Evolutionary conservation across 1,284 basidiomycete species (phyloP).

Genomic region (Albatrellus sp.): DNA sequence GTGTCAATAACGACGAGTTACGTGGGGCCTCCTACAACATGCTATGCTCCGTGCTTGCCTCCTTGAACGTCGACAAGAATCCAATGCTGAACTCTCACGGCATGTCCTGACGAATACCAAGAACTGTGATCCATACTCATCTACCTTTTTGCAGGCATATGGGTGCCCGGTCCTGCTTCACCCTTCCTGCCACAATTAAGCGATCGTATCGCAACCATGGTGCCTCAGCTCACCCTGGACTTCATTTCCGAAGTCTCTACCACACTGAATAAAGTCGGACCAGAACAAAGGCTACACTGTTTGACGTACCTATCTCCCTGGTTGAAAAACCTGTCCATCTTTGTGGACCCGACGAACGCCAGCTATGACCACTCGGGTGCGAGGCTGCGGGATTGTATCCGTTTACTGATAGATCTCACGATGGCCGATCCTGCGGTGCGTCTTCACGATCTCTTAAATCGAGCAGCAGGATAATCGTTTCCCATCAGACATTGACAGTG

Average conservation of each 20-base stretch:
- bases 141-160: constrained; percentile 3
- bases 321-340: constrained; percentile 68
- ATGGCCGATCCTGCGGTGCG: constrained; percentile 56
- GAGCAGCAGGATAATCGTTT: neutral
- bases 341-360: constrained; percentile 54
- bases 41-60: constrained; percentile 64
- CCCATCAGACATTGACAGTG: constrained; percentile 39
- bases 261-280: constrained; percentile 41
- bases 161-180: constrained; percentile 32
- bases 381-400: constrained; percentile 66
- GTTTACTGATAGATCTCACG: constrained; percentile 65
- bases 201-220: constrained; percentile 57
- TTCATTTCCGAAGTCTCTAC: constrained; percentile 75
- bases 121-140: neutral
- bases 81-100: constrained; percentile 59
- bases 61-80: constrained; percentile 66
- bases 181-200: constrained; percentile 72
- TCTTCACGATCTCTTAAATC: neutral
- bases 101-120: constrained; percentile 20
- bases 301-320: constrained; percentile 78
- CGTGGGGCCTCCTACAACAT: constrained; percentile 69
- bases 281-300: constrained; percentile 52
- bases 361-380: constrained; percentile 61
- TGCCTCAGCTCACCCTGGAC: constrained; percentile 74
- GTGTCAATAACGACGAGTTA: constrained; percentile 62